Base-by-base conservation (phyloP, 2,329 filamentous ascomycete species). In the Dothideomycetes sp. region DNA sequence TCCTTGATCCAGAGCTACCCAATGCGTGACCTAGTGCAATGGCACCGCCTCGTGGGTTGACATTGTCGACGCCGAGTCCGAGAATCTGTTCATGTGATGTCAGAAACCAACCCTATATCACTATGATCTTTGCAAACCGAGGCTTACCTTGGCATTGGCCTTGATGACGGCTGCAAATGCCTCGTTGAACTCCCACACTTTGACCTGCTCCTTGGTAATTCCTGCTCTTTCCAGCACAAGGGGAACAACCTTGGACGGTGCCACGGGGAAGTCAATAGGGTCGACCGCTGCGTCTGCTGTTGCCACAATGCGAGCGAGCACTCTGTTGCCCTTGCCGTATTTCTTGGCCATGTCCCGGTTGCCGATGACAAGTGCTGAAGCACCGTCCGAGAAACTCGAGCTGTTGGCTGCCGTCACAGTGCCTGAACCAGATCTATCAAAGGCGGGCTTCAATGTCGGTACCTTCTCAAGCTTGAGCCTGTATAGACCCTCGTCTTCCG, bases 121-220 rank as follows among this genome's bases (percentile, higher is more conserved):
- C 11, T n/a, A n/a, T n/a, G n/a, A n/a, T n/a, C n/a, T n/a, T 5
- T 23, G 4, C 22, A 5, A 13, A 12, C 23, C 5, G 10, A 33
- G 46, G 23, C 27, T 54, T 55, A 81, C 80, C 76, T 94, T 88
- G 55, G 85, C 82, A 57, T 96, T 95, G 29, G 89, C 88, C 59
- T 91, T 87, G 62, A 95, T 91, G 20, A 95, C 88, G 4, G 84
- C 85, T 19, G 91, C 89, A 59, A 98, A 98, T 0, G 91, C 91
- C 67, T 98, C 91, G 62, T 98, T 98, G 64, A 98, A 94, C 62
- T 96, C 91, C 89, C 91, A 96, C 16, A 95, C 69, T 4, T 89
- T 80, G 32, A 98, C 86, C 61, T 96, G 84, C 33, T 93, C 82
- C 64, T 88, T 86, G 49, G 78, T 85, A 51, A 98, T 88, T 9